These are phyloP conservation scores for Botryobasidium botryosum DNA, from an alignment of 768 basidiomycete genomes.

Conservation along the genomic window DNA sequence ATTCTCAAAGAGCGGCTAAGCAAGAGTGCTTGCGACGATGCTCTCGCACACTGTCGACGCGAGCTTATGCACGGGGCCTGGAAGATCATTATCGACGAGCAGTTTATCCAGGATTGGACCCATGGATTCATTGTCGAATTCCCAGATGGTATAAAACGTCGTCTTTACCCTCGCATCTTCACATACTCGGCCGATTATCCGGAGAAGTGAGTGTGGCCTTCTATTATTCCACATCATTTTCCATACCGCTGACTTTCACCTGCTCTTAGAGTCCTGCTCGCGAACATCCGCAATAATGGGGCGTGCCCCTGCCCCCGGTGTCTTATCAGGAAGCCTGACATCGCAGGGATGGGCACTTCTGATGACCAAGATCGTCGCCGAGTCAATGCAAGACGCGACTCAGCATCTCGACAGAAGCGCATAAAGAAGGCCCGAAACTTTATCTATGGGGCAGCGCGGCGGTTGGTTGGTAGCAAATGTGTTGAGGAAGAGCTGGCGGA, in stretches of 20 bases:
- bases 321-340: slow-evolving; percentile 16
- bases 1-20: not conserved
- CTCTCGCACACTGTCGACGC: slow-evolving; percentile 3
- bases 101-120: slow-evolving; percentile 5
- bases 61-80: slow-evolving; percentile 9
- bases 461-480: not conserved
- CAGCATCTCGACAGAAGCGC: not conserved
- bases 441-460: slow-evolving; percentile 4
- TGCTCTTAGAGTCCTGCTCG: slow-evolving; percentile 20
- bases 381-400: too few relatives aligned
- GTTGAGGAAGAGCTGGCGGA: slow-evolving; percentile 1
- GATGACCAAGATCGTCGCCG: too few relatives aligned
- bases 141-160: slow-evolving; percentile 6
- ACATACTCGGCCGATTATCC: slow-evolving; percentile 25
- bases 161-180: slow-evolving; percentile 18
- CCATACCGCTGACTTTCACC: not conserved
- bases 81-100: slow-evolving; percentile 4
- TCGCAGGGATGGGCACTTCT: slow-evolving; percentile 19
- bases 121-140: slow-evolving; percentile 7
- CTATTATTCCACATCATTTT: slow-evolving; percentile 8
- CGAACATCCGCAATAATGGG: slow-evolving; percentile 25
- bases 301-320: slow-evolving; percentile 27
- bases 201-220: slow-evolving; percentile 25
- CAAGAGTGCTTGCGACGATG: not conserved
- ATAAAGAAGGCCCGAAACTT: slow-evolving; percentile 4